phyloP scores from a whole-genome alignment of 106 monocot genomes.

The Dendrobium catenatum region DNA sequence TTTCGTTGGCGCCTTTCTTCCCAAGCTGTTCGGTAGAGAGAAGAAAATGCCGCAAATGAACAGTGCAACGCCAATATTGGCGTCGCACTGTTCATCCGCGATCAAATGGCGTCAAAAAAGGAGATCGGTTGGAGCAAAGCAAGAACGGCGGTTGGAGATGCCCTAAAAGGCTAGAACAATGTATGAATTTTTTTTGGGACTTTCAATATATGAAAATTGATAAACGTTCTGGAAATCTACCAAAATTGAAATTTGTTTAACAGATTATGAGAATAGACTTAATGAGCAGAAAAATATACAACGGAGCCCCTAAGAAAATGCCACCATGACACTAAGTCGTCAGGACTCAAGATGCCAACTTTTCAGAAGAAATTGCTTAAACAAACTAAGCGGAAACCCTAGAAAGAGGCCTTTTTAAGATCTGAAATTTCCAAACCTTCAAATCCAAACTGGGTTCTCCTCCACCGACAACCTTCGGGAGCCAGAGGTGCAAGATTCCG shows the following conservation, averaged over 20 bases:
- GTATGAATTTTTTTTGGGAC: background rate
- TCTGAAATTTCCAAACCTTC: conserved; percentile 9
- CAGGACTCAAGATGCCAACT: background rate
- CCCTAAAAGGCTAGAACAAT: background rate
- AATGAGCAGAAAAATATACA: background rate
- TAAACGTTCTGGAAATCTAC: background rate
- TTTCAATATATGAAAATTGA: background rate
- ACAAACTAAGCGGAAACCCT: background rate
- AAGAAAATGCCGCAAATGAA: too few species aligned
- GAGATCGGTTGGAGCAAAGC: too few species aligned
- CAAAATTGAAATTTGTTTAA: background rate
- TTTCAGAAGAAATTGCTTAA: background rate
- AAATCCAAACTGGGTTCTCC: background rate
- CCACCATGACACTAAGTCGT: background rate
- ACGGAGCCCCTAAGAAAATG: background rate
- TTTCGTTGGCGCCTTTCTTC: too few species aligned
- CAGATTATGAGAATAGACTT: background rate
- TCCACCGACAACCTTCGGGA: conserved; percentile 14
- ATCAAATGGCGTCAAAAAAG: too few species aligned
- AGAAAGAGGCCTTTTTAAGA: background rate
- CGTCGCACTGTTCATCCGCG: too few species aligned
- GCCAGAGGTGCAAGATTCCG: conserved; percentile 60
- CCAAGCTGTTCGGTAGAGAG: too few species aligned
- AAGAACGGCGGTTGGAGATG: too few species aligned
- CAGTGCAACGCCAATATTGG: too few species aligned